These are phyloP conservation scores for Leccinellum rugosiceps DNA, from an alignment of 768 basidiomycete genomes.

Conservation along the genomic window DNA sequence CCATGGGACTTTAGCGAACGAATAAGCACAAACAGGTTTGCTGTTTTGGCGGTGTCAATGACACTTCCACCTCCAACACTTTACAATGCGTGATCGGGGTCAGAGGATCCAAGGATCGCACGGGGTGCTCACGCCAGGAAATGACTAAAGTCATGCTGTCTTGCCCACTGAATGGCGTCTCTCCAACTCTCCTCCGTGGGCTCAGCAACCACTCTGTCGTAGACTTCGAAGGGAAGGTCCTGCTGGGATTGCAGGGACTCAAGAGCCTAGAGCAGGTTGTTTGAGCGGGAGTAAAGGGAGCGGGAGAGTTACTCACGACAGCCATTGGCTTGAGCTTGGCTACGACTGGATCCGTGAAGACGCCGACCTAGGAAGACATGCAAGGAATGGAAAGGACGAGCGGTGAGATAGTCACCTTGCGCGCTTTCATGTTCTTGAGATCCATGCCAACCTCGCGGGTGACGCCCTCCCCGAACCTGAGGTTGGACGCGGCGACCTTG, in stretches of 20 bases:
- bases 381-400: conserved; percentile 1
- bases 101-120: background rate
- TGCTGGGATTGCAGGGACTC: conserved; percentile 75
- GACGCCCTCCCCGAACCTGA: conserved; percentile 88
- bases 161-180: conserved; percentile 84
- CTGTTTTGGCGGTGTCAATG: conserved; percentile 94
- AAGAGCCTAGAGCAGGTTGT: conserved; percentile 50
- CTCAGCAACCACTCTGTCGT: conserved; percentile 79
- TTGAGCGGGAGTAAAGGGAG: background rate
- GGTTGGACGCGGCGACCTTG: conserved; percentile 81
- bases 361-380: conserved; percentile 63
- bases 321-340: conserved; percentile 80
- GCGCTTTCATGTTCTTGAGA: conserved; percentile 88
- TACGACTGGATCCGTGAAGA: conserved; percentile 90
- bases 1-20: background rate
- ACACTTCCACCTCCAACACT: conserved; percentile 90
- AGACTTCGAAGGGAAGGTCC: conserved; percentile 77
- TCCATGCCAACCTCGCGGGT: conserved; percentile 92
- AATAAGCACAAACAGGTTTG: conserved; percentile 67
- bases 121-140: conserved; percentile 70
- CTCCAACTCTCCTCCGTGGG: conserved; percentile 91
- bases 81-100: conserved; percentile 24
- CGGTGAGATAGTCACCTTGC: conserved; percentile 51
- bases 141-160: conserved; percentile 86
- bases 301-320: conserved; percentile 47